Evolutionary conservation across 2,329 filamentous ascomycete genomes (phyloP).

Genomic region (Leptographium lundbergii): DNA sequence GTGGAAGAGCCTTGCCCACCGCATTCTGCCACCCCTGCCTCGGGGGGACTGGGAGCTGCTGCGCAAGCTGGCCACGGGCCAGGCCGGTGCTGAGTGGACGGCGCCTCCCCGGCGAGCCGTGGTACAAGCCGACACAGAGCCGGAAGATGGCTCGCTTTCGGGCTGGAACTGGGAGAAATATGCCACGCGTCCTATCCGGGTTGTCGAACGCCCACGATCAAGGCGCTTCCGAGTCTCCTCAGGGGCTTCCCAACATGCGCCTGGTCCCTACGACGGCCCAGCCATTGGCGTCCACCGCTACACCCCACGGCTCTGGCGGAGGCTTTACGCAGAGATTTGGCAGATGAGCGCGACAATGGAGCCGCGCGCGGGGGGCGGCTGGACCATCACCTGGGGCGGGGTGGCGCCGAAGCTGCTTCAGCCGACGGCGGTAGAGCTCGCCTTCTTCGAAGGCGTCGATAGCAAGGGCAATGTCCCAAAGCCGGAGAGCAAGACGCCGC

Average conservation of each 20-base stretch:
- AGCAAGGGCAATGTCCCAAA: slow-evolving; percentile 12
- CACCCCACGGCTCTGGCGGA: slow-evolving; percentile 29
- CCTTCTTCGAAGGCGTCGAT: slow-evolving; percentile 37
- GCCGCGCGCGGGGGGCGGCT: slow-evolving; percentile 12
- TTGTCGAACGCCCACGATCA: slow-evolving; percentile 24
- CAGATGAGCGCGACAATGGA: slow-evolving; percentile 29
- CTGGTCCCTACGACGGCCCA: slow-evolving; percentile 16
- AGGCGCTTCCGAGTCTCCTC: slow-evolving; percentile 24
- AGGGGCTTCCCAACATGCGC: slow-evolving; percentile 17
- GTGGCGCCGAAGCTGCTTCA: slow-evolving; percentile 15
- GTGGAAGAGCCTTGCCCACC: slow-evolving; percentile 32
- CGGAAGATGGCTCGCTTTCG: neutral
- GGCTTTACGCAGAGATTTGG: slow-evolving; percentile 36
- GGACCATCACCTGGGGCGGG: slow-evolving; percentile 34
- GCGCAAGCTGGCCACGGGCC: slow-evolving; percentile 30
- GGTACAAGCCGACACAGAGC: slow-evolving; percentile 7
- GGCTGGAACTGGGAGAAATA: slow-evolving; percentile 31
- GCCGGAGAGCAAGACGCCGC: no score
- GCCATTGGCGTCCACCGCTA: slow-evolving; percentile 21
- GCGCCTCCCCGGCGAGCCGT: slow-evolving; percentile 24
- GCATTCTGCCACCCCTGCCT: slow-evolving; percentile 41
- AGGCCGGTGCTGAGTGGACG: slow-evolving; percentile 23
- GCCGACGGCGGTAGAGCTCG: slow-evolving; percentile 22
- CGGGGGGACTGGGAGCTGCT: slow-evolving; percentile 43
- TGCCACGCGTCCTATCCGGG: slow-evolving; percentile 24